Base-by-base conservation (phyloP, 768 basidiomycete species). In the Leccinum subgranulosum region DNA sequence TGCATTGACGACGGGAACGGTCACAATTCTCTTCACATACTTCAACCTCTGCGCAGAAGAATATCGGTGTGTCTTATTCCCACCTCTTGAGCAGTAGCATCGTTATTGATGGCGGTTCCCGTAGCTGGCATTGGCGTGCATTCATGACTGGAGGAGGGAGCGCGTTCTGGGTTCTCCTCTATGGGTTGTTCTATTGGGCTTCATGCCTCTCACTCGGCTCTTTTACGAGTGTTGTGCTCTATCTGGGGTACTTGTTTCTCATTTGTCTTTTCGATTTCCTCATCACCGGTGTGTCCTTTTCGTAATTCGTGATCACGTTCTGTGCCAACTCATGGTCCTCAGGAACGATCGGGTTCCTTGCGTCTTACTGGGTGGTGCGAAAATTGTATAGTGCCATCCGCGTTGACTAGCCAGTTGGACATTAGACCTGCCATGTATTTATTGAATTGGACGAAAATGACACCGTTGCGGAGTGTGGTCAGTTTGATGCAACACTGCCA, bases 81-180 rank as follows among this genome's bases (percentile, higher is more conserved):
- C n/a, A 12, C 31, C 11, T 43, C 36, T 27, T 51, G 23, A 33
- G 6, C 12, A 48, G n/a, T 3, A 33, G 31, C 43, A 50, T 31
- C 36, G 4, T 49, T 53, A 19, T 58, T 60, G 34, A 65, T 48
- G 9, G 46, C 17, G 39, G 17, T 46, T 46, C 55, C 2, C 10
- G 21, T n/a, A 90, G 93, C 57, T 98, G 95, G 95, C 95, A 98
- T 58, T 98, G 96, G 96, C 84, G 93, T 47, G 83, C 92, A 5
- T 97, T 98, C 80, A 65, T 95, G 60, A 88, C 86, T 29, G 96
- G 96, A 34, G 96, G 94, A 9, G 93, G 94, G 23, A 92, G 89
- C 59, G 88, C 94, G 3, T 84, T 95, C 71, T 98, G 95, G 95
- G 75, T 98, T 25, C 74, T 95, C 52, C 81, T 82, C 11, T 98